Evolutionary conservation across 768 basidiomycete species (phyloP), one percentile per base, ranked within the genome.

Genomic region (Leccinum barrowsii): DNA sequence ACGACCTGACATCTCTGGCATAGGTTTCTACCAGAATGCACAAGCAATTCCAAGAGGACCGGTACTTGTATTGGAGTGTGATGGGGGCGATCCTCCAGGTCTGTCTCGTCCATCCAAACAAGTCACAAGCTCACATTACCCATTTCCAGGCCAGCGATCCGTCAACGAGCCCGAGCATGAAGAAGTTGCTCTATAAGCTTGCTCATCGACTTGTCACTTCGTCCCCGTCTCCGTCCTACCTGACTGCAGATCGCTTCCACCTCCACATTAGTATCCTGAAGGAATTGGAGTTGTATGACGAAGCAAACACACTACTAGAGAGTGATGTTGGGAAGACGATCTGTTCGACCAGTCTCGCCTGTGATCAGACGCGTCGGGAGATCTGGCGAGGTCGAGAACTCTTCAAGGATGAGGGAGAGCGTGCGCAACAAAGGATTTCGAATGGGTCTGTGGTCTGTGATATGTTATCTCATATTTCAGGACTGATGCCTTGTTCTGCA

Each of bases 61-160:
- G 87, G 44, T 92, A 89, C 67, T 71, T 92, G 40, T 93, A 88
- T 68, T 94, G 92, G 92, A 86, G 82, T 62, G 82, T 89, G 35
- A 89, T 90, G 66, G 83, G 89, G 59, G 84, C 89, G 11, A 78
- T 92, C 50, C 82, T 94, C 17, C 92, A 94, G 82, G 90, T 88
- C 58, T 60, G 58, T 59, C 34, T 50, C 37, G 13, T 59, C 32
- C n/a, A 2, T 46, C 32, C 54, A 21, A 21, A 42, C n/a, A 24
- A 24, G 28, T 58, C 53, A 28, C 53, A 54, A 50, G 12, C 66
- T 67, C 52, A 63, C 47, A 34, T 24, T 30, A 8, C 24, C 32
- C 52, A 51, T 49, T n/a, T 46, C n/a, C 58, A 92, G 89, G 90
- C 90, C 4, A 85, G 84, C 60, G 89, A 92, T 64, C 71, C 78